A percentile compares a stretch with the other conserved stretches of the same genome.
Conservation (phyloP, 1,284 basidiomycete species). For the Volvariella surrecta region DNA sequence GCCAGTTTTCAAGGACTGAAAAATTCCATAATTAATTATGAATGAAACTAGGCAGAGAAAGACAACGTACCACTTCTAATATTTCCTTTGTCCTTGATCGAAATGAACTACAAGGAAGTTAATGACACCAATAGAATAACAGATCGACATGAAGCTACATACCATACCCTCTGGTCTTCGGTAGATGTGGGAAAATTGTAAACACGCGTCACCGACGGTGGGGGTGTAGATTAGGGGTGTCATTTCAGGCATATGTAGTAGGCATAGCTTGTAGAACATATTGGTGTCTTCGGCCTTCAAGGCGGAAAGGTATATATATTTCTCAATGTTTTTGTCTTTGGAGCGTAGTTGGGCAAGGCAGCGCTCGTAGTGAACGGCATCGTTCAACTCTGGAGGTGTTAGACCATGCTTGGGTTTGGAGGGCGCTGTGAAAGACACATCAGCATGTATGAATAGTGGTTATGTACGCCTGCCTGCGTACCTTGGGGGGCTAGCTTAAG, state of each 20-base stretch:
- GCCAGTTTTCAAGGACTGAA: constrained; percentile 69
- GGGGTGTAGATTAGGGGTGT: constrained; percentile 91
- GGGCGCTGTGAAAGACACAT: constrained; percentile 27
- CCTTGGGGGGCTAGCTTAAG: constrained; percentile 52
- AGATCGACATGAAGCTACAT: constrained; percentile 19
- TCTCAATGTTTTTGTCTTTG: constrained; percentile 68
- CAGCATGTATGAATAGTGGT: constrained; percentile 12
- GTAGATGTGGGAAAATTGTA: constrained; percentile 80
- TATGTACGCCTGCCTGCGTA: constrained; percentile 23
- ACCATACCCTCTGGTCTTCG: constrained; percentile 74
- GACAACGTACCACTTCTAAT: constrained; percentile 43
- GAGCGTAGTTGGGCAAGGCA: constrained; percentile 64
- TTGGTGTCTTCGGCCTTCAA: constrained; percentile 65
- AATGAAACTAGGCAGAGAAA: not conserved
- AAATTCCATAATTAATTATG: constrained; percentile 3
- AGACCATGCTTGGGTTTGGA: constrained; percentile 47
- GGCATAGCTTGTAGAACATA: constrained; percentile 69
- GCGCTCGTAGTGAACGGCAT: constrained; percentile 46
- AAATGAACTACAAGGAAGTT: constrained; percentile 52
- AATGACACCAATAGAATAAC: constrained; percentile 5
- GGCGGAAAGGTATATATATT: constrained; percentile 75
- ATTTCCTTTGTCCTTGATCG: constrained; percentile 80
- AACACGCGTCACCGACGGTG: constrained; percentile 82
- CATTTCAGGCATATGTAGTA: constrained; percentile 65
- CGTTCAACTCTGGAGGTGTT: constrained; percentile 53